Base-by-base conservation (phyloP, 2,329 filamentous ascomycete genomes). In the Penicillium sp. region DNA sequence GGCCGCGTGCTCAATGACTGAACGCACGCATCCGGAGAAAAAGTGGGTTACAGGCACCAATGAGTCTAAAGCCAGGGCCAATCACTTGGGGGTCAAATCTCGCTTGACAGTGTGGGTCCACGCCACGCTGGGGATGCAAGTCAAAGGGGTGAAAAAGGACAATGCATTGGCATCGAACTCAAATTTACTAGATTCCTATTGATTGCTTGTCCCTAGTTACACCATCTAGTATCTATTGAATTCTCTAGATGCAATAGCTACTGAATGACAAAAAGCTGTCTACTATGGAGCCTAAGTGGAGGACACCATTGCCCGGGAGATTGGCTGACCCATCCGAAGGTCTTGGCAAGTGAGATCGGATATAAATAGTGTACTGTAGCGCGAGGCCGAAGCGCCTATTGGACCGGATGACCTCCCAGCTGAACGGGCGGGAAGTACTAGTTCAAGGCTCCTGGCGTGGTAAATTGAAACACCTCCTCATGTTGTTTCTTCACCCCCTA, bases 1-100 rank as follows among this genome's bases (percentile, higher is more conserved):
- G 27, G 27, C 23, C 53, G 27, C 31, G 46, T 29, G 33, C 54
- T 59, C 63, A 64, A 65, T 65, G 29, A 65, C 40, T 40, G 55
- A 6, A 37, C 41, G 42, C 49, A 53, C 42, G 31, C 59, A 54
- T 63, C 61, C 56, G 61, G 61, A 65, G 63, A 64, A 61, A 64
- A 64, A 65, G 61, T 58, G 56, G 59, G 44, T 37, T 59, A 55
- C 54, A 63, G 62, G 58, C 56, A 64, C 63, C 61, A 64, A 62
- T 54, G 44, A 59, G 51, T 57, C 49, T 43, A 49, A 20, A 41
- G 47, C n/a, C 48, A 49, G 41, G 58, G 40, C 51, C 59, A 59
- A 51, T 51, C 49, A 51, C 37, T 51, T 35, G 48, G 37, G 18
- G 26, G 25, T 6, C 49, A 58, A 65, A 61, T 65, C 55, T 64